Base-by-base conservation (phyloP, 2,329 filamentous ascomycete genomes). In the Fusarium cyanostomum region DNA sequence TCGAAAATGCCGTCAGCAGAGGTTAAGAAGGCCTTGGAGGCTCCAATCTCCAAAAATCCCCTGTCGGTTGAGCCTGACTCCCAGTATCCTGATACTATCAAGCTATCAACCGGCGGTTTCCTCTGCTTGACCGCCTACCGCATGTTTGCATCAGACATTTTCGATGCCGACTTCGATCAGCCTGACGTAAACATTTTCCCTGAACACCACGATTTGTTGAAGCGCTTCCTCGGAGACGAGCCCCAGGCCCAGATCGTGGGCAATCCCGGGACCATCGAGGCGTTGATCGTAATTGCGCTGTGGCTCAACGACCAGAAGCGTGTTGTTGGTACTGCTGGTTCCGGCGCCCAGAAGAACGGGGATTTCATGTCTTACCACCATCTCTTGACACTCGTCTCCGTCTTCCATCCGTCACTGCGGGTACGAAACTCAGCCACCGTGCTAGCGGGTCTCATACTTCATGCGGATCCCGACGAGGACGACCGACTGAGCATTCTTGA, bases 301-400 rank as follows among this genome's bases (percentile, higher is more conserved):
- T 88, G 84, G 79, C 77, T 89, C 8, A 78, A 87, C 39, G 78
- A 84, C 50, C 79, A 80, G 64, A 78, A 82, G 55, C 77, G 78
- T 27, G 74, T 84, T 52, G 74, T 59, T 16, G 52, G 56, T 2
- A 50, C 44, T 5, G 61, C 75, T 56, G 66, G 74, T 54, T 45
- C 77, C 51, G 37, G 31, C 48, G 72, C 70, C 50, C 74, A 67
- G 49, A 75, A 71, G 50, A 78, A 74, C 44, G 77, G 73, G 21
- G 79, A 81, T 34, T 87, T 84, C 62, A 86, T 89, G 80, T 76
- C 82, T 2, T 87, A 89, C 72, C 83, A 88, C 62, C 87, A 89
- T 73, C 75, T 84, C 59, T 65, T 86, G 16, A 87, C 84, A 0
- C 80, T 88, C 31, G 76, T 86, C 41, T 80, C 84, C 24, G 81